Conservation (phyloP, 441 rosid genomes). For the Viola pubescens region DNA sequence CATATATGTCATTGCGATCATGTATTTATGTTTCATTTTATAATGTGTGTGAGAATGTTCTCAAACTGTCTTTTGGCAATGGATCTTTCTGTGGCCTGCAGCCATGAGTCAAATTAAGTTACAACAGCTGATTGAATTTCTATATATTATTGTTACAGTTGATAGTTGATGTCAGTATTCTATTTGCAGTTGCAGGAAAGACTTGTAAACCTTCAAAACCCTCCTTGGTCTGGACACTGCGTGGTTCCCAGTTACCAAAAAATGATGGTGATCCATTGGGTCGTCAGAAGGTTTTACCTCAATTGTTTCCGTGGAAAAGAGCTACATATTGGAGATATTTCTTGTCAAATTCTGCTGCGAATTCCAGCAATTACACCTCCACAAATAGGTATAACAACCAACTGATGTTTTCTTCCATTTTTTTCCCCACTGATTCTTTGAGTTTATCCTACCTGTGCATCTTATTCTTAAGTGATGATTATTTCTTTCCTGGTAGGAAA, state of each 20-base stretch:
- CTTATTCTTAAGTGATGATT: slow-evolving; percentile 14
- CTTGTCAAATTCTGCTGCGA: slow-evolving; percentile 34
- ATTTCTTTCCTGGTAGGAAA: slow-evolving; percentile 43
- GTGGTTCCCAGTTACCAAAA: slow-evolving; percentile 35
- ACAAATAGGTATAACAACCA: slow-evolving; percentile 47
- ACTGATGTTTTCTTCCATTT: slow-evolving; percentile 11
- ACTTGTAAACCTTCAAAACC: slow-evolving; percentile 46
- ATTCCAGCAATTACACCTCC: slow-evolving; percentile 37
- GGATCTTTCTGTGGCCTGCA: neutral
- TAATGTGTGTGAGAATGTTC: too few species aligned
- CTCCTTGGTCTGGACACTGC: slow-evolving; percentile 74
- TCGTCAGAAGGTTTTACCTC: slow-evolving; percentile 50
- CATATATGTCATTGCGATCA: too few species aligned
- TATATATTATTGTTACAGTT: neutral
- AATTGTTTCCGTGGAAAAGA: slow-evolving; percentile 91
- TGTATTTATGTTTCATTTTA: too few species aligned
- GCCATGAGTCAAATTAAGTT: neutral
- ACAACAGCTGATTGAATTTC: neutral
- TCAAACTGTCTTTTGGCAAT: neutral
- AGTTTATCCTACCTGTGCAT: slow-evolving; percentile 15
- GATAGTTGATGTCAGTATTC: slow-evolving; percentile 10
- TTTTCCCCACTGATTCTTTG: slow-evolving; percentile 16
- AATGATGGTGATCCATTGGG: slow-evolving; percentile 22
- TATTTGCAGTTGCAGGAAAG: slow-evolving; percentile 39
- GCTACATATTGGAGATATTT: slow-evolving; percentile 54